phyloP scores from a whole-genome alignment of 192 early-diverging fungal genomes.

The Coemansia sp. region DNA sequence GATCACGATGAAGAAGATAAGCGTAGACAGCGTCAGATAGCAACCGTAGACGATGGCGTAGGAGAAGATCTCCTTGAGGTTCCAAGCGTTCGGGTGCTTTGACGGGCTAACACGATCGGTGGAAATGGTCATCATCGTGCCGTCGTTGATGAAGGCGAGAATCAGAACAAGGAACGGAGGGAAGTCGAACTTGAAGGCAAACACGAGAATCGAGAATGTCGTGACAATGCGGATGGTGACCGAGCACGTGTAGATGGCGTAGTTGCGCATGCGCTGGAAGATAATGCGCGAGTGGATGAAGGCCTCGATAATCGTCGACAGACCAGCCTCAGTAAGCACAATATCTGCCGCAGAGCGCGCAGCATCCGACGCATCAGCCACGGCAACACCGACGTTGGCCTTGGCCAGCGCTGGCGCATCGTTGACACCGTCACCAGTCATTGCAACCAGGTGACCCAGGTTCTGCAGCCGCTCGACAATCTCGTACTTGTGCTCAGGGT shows the following conservation, averaged over 20 bases:
- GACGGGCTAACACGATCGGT: slow-evolving; percentile 84
- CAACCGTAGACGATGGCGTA: slow-evolving; percentile 86
- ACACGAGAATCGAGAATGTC: slow-evolving; percentile 68
- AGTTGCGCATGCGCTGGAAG: slow-evolving; percentile 95
- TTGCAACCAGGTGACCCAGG: slow-evolving; percentile 71
- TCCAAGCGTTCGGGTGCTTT: slow-evolving; percentile 84
- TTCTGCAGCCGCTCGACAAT: slow-evolving; percentile 68
- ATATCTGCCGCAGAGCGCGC: slow-evolving; percentile 78
- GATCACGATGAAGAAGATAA: slow-evolving; percentile 68
- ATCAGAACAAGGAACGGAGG: slow-evolving; percentile 86
- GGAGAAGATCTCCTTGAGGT: slow-evolving; percentile 82
- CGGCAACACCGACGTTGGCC: slow-evolving; percentile 75
- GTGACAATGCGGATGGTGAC: slow-evolving; percentile 81
- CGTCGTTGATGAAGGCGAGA: slow-evolving; percentile 90
- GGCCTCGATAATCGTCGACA: slow-evolving; percentile 89
- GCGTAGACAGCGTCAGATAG: slow-evolving; percentile 79
- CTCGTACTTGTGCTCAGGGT: slow-evolving; percentile 72
- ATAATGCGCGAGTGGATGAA: slow-evolving; percentile 89
- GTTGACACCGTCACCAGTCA: slow-evolving; percentile 78
- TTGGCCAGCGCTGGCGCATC: slow-evolving; percentile 72
- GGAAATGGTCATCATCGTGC: slow-evolving; percentile 91
- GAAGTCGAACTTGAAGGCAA: slow-evolving; percentile 81
- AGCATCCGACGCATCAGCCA: slow-evolving; percentile 74
- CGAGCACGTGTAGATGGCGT: slow-evolving; percentile 90
- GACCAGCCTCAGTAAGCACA: slow-evolving; percentile 76